A percentile compares a stretch with the other conserved stretches of the same genome.
phyloP scores from a whole-genome alignment of 1,284 basidiomycete species.

The Sporisorium graminicola region DNA sequence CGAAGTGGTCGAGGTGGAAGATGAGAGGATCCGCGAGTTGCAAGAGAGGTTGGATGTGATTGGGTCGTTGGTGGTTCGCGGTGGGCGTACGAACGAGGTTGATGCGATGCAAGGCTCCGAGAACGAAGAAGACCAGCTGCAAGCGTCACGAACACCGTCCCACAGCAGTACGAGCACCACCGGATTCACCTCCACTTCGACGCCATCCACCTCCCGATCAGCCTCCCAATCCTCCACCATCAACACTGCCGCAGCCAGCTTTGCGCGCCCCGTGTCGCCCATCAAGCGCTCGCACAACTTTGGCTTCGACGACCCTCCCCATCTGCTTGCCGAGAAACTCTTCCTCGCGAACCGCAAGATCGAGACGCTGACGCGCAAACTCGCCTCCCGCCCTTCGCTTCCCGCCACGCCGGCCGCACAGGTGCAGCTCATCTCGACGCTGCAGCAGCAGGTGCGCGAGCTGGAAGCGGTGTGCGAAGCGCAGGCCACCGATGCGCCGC shows the following conservation, averaged over 20 bases:
- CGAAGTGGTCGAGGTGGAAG: conserved; percentile 17
- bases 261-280: conserved; percentile 55
- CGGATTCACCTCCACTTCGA: neutral
- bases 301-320: conserved; percentile 54
- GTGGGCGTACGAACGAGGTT: conserved; percentile 35
- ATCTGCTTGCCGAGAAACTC: conserved; percentile 61
- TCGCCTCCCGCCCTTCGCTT: conserved; percentile 49
- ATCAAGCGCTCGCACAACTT: conserved; percentile 41
- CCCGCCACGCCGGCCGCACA: conserved; percentile 34
- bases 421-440: conserved; percentile 36
- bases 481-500: conserved; percentile 55
- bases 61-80: conserved; percentile 58
- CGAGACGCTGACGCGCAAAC: conserved; percentile 34
- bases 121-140: conserved; percentile 6
- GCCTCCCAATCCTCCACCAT: conserved; percentile 18
- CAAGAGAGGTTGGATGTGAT: conserved; percentile 61
- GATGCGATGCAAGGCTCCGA: conserved; percentile 11
- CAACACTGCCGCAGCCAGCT: neutral
- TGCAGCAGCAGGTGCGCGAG: conserved; percentile 55
- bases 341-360: conserved; percentile 56
- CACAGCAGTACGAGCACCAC: conserved; percentile 7
- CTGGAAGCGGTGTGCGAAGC: conserved; percentile 64
- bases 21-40: conserved; percentile 46
- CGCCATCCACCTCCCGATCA: conserved; percentile 15
- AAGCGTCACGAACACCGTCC: neutral